Conservation (phyloP, 2,329 filamentous ascomycete species). For the Colletotrichum sidae region DNA sequence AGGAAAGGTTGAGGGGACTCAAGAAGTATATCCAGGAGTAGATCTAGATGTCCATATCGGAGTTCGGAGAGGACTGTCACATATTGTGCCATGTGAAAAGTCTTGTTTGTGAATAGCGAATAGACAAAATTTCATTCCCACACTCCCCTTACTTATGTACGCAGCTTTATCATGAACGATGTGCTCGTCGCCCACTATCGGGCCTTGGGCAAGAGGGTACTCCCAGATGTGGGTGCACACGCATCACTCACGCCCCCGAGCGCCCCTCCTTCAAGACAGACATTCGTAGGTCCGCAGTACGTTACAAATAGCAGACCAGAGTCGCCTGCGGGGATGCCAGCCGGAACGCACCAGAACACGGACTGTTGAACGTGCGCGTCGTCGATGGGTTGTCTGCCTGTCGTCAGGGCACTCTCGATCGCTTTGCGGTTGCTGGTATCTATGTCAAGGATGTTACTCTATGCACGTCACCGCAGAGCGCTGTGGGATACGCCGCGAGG, state of each 20-base stretch:
- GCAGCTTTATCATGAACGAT: not conserved
- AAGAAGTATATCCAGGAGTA: slow-evolving; percentile 72
- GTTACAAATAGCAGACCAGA: slow-evolving; percentile 25
- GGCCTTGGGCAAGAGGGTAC: not conserved
- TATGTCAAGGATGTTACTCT: not conserved
- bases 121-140: slow-evolving; percentile 15
- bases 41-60: not conserved
- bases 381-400: slow-evolving; percentile 24
- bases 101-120: not conserved
- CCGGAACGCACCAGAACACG: slow-evolving; percentile 31
- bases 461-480: not conserved
- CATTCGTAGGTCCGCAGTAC: slow-evolving; percentile 20
- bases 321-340: slow-evolving; percentile 19
- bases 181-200: not conserved
- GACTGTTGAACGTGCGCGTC: slow-evolving; percentile 22
- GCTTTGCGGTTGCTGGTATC: slow-evolving; percentile 13
- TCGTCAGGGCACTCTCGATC: slow-evolving; percentile 10
- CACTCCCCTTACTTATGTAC: not conserved
- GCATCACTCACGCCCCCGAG: slow-evolving; percentile 28
- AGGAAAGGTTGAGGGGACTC: slow-evolving; percentile 78
- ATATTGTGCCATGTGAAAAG: not conserved
- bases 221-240: not conserved
- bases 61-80: not conserved
- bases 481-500: not conserved
- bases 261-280: slow-evolving; percentile 25